These are phyloP conservation scores for Penicillium crustosum DNA, from an alignment of 2,329 filamentous ascomycete genomes.

Conservation along the genomic window DNA sequence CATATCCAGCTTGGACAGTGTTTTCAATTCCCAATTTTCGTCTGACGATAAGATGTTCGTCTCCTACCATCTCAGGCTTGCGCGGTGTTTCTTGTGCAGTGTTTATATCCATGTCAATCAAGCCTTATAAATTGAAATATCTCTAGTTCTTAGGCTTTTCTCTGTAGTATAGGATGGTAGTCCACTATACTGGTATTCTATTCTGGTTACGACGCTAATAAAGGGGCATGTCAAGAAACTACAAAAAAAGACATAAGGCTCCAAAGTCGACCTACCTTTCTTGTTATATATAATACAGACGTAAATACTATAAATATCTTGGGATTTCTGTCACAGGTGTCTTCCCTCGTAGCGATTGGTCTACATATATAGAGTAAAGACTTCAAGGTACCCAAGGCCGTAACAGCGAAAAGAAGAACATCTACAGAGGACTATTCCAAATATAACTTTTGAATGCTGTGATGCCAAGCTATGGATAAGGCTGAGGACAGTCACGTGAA, in stretches of 20 bases:
- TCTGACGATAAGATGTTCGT: background rate
- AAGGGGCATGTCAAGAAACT: too few species aligned
- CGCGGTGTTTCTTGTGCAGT: background rate
- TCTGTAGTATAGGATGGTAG: background rate
- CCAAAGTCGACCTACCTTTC: too few species aligned
- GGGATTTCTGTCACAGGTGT: too few species aligned
- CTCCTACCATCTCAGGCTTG: background rate
- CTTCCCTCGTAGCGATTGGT: too few species aligned
- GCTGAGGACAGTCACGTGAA: conserved; percentile 24
- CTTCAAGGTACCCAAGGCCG: background rate
- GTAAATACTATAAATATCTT: too few species aligned
- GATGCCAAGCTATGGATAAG: conserved; percentile 14
- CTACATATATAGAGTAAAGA: too few species aligned
- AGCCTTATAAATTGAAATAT: background rate
- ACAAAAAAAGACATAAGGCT: too few species aligned
- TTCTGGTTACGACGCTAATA: too few species aligned
- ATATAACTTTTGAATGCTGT: background rate
- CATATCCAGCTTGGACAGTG: background rate
- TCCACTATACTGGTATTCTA: background rate
- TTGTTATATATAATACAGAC: too few species aligned
- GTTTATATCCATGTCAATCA: background rate
- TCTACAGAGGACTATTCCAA: background rate
- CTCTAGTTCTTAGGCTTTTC: background rate
- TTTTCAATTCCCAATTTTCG: background rate
- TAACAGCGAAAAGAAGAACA: too few species aligned